Conservation (phyloP, 177 flowering plant genomes). For the Telopea speciosissima region DNA sequence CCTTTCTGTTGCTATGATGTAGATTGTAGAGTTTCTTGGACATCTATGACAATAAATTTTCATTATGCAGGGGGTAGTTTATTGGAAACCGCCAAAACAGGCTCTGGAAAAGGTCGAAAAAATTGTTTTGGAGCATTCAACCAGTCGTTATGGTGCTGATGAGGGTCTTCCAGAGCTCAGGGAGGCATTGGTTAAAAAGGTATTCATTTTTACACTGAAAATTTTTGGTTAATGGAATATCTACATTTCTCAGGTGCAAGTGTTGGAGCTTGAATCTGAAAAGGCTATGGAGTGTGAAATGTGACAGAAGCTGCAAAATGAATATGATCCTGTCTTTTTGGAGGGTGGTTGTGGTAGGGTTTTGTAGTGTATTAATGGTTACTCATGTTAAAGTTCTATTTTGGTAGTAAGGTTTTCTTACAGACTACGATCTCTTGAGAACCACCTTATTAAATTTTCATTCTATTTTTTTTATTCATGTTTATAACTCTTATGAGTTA, state of each 20-base stretch:
- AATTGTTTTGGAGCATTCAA: conserved; percentile 70
- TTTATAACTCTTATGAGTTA: too few relatives aligned
- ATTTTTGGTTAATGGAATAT: not conserved
- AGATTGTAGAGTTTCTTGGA: not conserved
- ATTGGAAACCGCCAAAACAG: conserved; percentile 91
- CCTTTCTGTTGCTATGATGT: not conserved
- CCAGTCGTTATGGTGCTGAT: conserved; percentile 94
- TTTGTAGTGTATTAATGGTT: not conserved
- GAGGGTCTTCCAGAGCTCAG: conserved; percentile 92
- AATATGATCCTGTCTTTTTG: not conserved
- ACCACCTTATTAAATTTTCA: too few relatives aligned
- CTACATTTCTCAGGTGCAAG: not conserved
- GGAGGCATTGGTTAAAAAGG: conserved; percentile 78
- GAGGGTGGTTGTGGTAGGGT: not conserved
- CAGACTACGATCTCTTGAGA: not conserved
- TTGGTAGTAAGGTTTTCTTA: not conserved
- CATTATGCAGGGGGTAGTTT: conserved; percentile 80
- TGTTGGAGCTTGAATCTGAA: too few relatives aligned
- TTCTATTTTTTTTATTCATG: too few relatives aligned
- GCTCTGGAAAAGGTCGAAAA: conserved; percentile 86
- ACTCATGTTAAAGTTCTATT: too few relatives aligned
- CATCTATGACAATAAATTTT: not conserved
- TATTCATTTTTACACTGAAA: conserved; percentile 16
- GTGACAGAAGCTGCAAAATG: not conserved
- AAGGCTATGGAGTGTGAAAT: not conserved